Evolutionary conservation across 352 stramenopile genomes (phyloP), one percentile per base, ranked within the genome.

Genomic region (Phytophthora podocarpi): DNA sequence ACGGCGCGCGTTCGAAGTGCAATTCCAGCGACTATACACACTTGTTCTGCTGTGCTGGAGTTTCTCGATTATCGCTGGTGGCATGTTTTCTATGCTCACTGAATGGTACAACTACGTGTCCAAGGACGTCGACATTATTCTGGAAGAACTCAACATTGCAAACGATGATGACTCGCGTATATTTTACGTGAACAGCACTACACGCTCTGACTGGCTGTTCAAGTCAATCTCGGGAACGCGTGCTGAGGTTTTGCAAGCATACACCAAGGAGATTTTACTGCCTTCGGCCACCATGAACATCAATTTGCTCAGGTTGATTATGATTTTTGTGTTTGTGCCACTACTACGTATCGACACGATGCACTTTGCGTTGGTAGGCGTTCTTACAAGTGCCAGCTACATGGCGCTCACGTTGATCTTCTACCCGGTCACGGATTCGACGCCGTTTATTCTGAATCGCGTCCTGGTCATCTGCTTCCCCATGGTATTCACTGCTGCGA

Each of bases 81-180:
- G 85, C 5, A 88, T 91, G 80, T 90, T 91, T 45, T 91, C 85
- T 16, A 89, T 93, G 82, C 72, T 93, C n/a, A 80, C 61, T 18
- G 85, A 93, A 62, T 93, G 82, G 82, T 89, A 80, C 63, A 85
- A 78, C 47, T 91, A 90, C 64, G 69, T 93, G 6, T 67, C 69
- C 11, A 85, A 86, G 48, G 82, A 93, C 58, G 68, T 93, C 4
- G 59, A 76, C 15, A 76, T 88, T 31, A 63, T 93, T 30, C 82
- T 93, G 69, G 59, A 80, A 9, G 66, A 74, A n/a, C 59, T 91
- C n/a, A 52, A 64, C 1, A 74, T 91, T 18, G 54, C 59, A 0
- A 71, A 71, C 16, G 45, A 64, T 5, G 64, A 74, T 8, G 64
- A 67, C 5, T 2, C 45, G 1, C 68, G 45, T 0, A 61, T 78